Evolutionary conservation across 2,329 filamentous ascomycete species (phyloP), one percentile per base, ranked within the genome.

Genomic region (Tolypocladium endophyticum): DNA sequence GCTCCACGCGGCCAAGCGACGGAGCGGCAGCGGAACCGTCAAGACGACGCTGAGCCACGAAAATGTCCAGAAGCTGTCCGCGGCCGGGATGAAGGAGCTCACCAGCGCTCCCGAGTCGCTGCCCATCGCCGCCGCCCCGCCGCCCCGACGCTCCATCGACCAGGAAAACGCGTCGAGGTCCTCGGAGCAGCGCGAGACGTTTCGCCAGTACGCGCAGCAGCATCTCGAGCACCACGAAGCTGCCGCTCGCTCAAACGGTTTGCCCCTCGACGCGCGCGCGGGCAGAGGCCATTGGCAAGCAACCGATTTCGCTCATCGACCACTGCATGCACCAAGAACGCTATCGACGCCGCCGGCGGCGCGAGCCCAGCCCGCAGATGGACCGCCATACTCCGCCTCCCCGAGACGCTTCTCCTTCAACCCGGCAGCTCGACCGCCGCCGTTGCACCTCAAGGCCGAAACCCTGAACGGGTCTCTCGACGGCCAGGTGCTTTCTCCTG

Each of bases 31-130:
- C 62, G 69, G 65, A 45, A 66, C 71, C 36, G 66, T 70, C 56
- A 70, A 65, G 60, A 71, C 68, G 60, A 64, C 67, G 5, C 63
- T 63, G 38, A 75, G 72, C 62, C 70, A 73, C 50, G 79, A 78
- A 61, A 77, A 73, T 55, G 71, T 84, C 55, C 77, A 81, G 59
- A 79, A 81, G 43, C 74, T 87, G 33, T 84, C 83, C 0, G 81
- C 81, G 9, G 79, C 76, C 43, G 81, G 85, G 65, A 84, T 87
- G 68, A 79, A 83, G 58, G 79, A 83, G 61, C 71, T 87, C 61
- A 79, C 81, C 18, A 79, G 77, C 35, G 77, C 80, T 1, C 82
- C 82, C 7, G 81, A 84, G 35, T 86, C 83, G 0, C 72, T 87
- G 2, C 84, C 84, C 16, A 70, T 86, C 0, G 79, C 80, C 1